Base-by-base conservation (phyloP, 2,329 filamentous ascomycete genomes). In the Alternaria panax region DNA sequence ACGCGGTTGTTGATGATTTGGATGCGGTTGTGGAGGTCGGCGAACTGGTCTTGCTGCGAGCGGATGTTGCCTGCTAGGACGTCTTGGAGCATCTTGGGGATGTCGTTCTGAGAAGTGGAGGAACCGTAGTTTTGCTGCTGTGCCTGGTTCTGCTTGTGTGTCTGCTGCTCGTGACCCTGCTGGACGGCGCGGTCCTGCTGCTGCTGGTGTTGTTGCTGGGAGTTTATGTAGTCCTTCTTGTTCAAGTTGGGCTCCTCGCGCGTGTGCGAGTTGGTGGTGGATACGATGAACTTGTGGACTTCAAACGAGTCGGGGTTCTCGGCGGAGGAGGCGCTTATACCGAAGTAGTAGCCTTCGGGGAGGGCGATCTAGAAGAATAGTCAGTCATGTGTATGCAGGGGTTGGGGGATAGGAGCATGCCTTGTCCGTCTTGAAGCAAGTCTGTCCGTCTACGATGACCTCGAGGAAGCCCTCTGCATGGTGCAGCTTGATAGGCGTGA, bases 301-400 rank as follows among this genome's bases (percentile, higher is more conserved):
- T 99, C 95, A 72, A 97, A 96, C 5, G 92, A 96, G 80, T 99
- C 95, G 0, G 95, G 93, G 70, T 88, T 93, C 67, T 98, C 94
- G 28, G 92, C 91, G 3, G 92, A 94, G 16, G 92, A 91, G 41
- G 94, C 95, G 12, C 91, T 92, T 68, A 99, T 82, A 70, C 95
- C 95, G 67, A 97, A 92, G 75, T 87, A 86, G 81, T 98, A 96
- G 67, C 92, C 92, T 2, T 85, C 71, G 3, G 94, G 95, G 24
- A 99, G 85, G 62, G 83, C 84, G 71, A 98, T 85, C 82, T 92
- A 48, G 24, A 18, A 43, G 5, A 7, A 8, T 20, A 32, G 52
- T 69, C n/a, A 70, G 57, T 42, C 3, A 14, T 8, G 5, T 30
- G 24, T 11, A 28, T 32, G 25, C 14, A 43, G 25, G n/a, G 18